Conservation (phyloP, 441 rosid species). For the Eutrema salsugineum region DNA sequence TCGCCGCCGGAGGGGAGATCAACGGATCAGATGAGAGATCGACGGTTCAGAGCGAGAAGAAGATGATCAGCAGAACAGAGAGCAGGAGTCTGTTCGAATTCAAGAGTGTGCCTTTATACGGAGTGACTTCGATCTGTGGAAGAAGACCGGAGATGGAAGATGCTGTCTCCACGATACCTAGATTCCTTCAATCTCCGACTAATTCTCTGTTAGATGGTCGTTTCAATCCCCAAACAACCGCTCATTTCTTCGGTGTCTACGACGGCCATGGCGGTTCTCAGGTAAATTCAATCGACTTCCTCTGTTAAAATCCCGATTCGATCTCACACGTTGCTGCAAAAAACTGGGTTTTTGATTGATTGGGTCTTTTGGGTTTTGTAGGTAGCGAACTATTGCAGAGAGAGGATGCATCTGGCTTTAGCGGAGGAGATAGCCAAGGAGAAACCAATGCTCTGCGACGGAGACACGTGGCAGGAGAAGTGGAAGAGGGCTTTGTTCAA, state of each 20-base stretch:
- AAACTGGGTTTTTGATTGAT: neutral
- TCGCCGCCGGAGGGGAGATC: conserved; percentile 27
- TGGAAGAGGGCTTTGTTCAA: conserved; percentile 54
- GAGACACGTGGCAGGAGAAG: conserved; percentile 43
- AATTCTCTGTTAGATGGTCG: conserved; percentile 33
- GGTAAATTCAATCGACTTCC: conserved; percentile 31
- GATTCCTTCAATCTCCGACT: conserved; percentile 38
- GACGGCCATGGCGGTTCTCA: conserved; percentile 76
- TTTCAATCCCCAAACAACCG: conserved; percentile 32
- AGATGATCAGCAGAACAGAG: conserved; percentile 37
- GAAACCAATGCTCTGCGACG: conserved; percentile 31
- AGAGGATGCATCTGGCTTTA: conserved; percentile 48
- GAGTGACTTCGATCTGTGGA: conserved; percentile 55
- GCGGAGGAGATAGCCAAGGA: conserved; percentile 44
- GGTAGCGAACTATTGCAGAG: conserved; percentile 63
- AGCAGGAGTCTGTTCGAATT: conserved; percentile 42
- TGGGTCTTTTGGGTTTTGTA: conserved; percentile 16
- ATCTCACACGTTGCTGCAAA: neutral
- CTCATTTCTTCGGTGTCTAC: conserved; percentile 71
- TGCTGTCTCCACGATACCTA: conserved; percentile 46
- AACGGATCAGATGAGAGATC: conserved; percentile 28
- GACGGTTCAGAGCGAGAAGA: conserved; percentile 24
- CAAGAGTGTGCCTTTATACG: conserved; percentile 54
- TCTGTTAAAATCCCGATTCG: neutral
- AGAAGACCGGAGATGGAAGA: conserved; percentile 81